A percentile compares a stretch with the other conserved stretches of the same genome.
Conservation (phyloP, 257 asterid species). For the Solanum paucissectum region DNA sequence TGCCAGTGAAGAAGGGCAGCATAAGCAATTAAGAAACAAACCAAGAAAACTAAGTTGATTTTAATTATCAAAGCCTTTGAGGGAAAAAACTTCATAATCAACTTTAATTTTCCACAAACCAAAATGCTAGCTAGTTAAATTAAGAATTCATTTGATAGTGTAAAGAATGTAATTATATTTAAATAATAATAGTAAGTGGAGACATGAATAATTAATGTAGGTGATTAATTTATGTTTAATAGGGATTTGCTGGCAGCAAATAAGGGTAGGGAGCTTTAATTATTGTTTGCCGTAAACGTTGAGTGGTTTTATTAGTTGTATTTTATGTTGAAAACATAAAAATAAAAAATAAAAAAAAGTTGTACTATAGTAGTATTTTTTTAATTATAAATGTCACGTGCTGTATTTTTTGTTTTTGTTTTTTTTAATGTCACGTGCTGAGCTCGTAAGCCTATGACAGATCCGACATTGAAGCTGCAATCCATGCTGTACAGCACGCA, state of each 20-base stretch:
- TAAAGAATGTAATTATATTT: background rate
- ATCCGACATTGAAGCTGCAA: background rate
- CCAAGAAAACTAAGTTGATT: slow-evolving; percentile 54
- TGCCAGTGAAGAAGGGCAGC: slow-evolving; percentile 53
- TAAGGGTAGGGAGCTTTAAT: background rate
- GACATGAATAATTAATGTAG: background rate
- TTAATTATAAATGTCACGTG: background rate
- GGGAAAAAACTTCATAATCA: slow-evolving; percentile 42
- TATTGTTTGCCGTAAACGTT: background rate
- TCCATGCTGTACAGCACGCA: background rate
- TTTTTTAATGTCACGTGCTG: background rate
- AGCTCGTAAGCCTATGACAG: background rate
- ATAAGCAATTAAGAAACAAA: slow-evolving; percentile 46
- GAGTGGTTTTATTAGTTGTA: background rate
- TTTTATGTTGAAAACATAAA: background rate
- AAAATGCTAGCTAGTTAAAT: background rate
- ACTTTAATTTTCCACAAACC: slow-evolving; percentile 7
- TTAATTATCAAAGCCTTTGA: slow-evolving; percentile 48
- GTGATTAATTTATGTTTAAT: background rate
- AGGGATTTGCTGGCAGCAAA: background rate
- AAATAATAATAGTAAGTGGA: background rate
- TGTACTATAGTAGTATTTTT: background rate
- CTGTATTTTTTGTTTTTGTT: too few species aligned
- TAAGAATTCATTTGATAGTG: background rate
- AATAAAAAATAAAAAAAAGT: background rate